Evolutionary conservation across 257 asterid genomes (phyloP).

Genomic region (Oldenlandia corymbosa): DNA sequence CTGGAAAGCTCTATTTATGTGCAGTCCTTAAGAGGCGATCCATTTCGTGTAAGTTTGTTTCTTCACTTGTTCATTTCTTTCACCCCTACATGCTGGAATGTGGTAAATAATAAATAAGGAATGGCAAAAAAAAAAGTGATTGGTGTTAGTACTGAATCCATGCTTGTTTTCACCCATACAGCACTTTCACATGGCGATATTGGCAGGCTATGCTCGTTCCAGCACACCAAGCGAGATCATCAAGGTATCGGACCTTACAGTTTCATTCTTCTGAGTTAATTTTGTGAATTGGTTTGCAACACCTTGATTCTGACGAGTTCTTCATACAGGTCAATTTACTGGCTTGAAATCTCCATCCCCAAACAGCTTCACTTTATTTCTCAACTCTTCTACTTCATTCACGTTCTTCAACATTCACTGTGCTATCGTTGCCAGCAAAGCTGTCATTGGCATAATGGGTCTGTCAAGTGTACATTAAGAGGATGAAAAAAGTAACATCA

Average conservation of each 20-base stretch:
- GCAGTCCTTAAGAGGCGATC: conserved; percentile 81
- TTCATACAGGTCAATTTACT: conserved; percentile 57
- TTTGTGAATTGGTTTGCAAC: too few relatives aligned
- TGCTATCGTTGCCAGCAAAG: too few relatives aligned
- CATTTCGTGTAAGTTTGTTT: conserved; percentile 55
- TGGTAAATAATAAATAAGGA: background rate
- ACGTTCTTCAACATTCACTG: background rate
- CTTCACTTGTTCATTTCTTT: background rate
- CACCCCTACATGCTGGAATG: background rate
- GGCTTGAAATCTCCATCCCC: conserved; percentile 35
- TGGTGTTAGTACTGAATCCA: conserved; percentile 2
- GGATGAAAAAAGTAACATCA: too few relatives aligned
- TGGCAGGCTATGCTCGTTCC: conserved; percentile 53
- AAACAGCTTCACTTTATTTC: conserved; percentile 19
- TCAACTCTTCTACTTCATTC: background rate
- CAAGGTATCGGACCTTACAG: too few relatives aligned
- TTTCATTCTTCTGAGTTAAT: too few relatives aligned
- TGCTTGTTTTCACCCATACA: conserved; percentile 21
- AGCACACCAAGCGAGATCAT: conserved; percentile 45
- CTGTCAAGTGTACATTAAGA: too few relatives aligned
- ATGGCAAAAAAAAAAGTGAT: too few relatives aligned
- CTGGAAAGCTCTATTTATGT: conserved; percentile 48
- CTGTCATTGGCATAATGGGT: too few relatives aligned
- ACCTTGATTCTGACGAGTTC: too few relatives aligned
- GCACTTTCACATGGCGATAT: conserved; percentile 73